Evolutionary conservation across 108 stramenopile genomes (phyloP).

Genomic region (Bacterosira constricta): DNA sequence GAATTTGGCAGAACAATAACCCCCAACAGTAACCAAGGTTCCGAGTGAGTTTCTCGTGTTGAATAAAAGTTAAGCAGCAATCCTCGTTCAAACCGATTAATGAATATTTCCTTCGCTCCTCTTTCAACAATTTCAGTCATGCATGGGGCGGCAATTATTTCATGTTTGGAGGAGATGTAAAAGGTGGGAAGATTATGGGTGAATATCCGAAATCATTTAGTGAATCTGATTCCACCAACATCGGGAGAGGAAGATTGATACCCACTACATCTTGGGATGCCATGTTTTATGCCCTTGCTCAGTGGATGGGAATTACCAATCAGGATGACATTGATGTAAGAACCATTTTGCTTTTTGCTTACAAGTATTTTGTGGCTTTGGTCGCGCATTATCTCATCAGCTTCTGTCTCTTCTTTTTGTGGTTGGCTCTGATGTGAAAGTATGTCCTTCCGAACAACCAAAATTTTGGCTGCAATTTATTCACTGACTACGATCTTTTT

Average conservation of each 20-base stretch:
- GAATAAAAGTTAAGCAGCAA: no score
- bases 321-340: constrained; percentile 37
- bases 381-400: neutral
- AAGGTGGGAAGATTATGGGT: constrained; percentile 52
- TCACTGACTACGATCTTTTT: constrained; percentile 30
- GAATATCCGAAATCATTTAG: constrained; percentile 37
- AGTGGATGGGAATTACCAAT: constrained; percentile 57
- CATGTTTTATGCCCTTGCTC: constrained; percentile 51
- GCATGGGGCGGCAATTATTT: constrained; percentile 56
- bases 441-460: constrained; percentile 29
- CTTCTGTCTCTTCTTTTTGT: neutral
- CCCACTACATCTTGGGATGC: constrained; percentile 59
- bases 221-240: constrained; percentile 25
- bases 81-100: no score
- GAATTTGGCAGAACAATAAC: constrained; percentile 56
- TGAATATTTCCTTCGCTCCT: neutral
- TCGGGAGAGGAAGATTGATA: constrained; percentile 59
- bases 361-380: neutral
- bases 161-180: constrained; percentile 50
- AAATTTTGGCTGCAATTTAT: constrained; percentile 40
- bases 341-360: no score
- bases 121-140: no score
- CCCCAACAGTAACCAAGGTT: constrained; percentile 23
- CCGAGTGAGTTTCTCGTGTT: constrained; percentile 38
- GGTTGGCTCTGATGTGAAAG: neutral